Evolutionary conservation across 2,329 filamentous ascomycete species (phyloP).

Genomic region (Aschersonia sp.): DNA sequence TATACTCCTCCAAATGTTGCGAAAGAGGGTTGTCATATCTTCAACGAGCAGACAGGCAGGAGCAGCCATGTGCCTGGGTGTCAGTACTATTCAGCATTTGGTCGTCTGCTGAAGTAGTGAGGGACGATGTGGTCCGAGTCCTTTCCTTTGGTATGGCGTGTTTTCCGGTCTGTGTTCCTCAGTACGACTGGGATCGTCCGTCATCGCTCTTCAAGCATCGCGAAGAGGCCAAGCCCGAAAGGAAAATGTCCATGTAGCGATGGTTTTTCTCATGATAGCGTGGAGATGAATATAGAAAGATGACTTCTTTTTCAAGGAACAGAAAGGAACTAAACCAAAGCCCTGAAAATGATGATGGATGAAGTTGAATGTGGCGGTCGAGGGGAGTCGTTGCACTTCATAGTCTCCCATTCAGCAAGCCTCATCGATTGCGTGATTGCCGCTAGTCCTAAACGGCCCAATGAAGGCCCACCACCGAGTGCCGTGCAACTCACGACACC

Average conservation of each 20-base stretch:
- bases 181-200: too few relatives aligned
- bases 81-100: slow-evolving; percentile 56
- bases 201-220: too few relatives aligned
- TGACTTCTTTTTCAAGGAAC: too few relatives aligned
- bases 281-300: too few relatives aligned
- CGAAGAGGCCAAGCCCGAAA: too few relatives aligned
- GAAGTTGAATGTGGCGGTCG: too few relatives aligned
- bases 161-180: too few relatives aligned
- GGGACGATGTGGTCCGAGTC: neutral
- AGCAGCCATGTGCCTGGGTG: slow-evolving; percentile 57
- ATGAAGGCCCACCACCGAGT: slow-evolving; percentile 1
- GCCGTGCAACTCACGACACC: neutral
- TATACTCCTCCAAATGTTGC: slow-evolving; percentile 87
- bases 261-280: too few relatives aligned
- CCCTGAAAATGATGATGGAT: too few relatives aligned
- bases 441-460: slow-evolving; percentile 11
- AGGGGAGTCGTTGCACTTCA: slow-evolving; percentile 1
- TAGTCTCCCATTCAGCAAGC: slow-evolving; percentile 7
- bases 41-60: slow-evolving; percentile 62
- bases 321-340: too few relatives aligned
- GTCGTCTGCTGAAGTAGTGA: slow-evolving; percentile 29
- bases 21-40: slow-evolving; percentile 67
- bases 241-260: too few relatives aligned
- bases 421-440: slow-evolving; percentile 18
- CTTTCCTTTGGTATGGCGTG: too few relatives aligned